Evolutionary conservation across 2,329 filamentous ascomycete species (phyloP).

Genomic region (Sporothrix humicola): DNA sequence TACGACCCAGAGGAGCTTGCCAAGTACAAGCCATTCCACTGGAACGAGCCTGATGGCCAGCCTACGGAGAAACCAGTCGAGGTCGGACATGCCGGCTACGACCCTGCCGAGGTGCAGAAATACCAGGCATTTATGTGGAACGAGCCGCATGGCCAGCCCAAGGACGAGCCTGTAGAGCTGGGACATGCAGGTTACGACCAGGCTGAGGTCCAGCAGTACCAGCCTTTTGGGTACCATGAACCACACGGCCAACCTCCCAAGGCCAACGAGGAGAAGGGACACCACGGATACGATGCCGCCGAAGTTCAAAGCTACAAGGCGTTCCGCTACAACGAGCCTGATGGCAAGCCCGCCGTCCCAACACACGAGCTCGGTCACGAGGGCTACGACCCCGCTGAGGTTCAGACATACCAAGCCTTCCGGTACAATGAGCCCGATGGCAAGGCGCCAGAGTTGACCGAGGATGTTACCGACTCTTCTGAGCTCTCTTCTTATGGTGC

Average conservation of each 20-base stretch:
- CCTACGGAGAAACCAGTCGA: slow-evolving; percentile 33
- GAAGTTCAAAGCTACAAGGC: slow-evolving; percentile 41
- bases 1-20: slow-evolving; percentile 36
- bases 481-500: slow-evolving; percentile 40
- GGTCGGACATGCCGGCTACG: slow-evolving; percentile 40
- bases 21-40: slow-evolving; percentile 45
- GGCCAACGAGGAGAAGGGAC: slow-evolving; percentile 3
- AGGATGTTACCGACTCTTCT: slow-evolving; percentile 26
- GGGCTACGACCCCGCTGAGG: slow-evolving; percentile 35
- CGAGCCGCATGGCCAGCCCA: slow-evolving; percentile 40
- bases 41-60: slow-evolving; percentile 45
- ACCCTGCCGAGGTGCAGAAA: slow-evolving; percentile 34
- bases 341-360: slow-evolving; percentile 37
- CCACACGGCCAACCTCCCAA: slow-evolving; percentile 39
- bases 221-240: slow-evolving; percentile 45
- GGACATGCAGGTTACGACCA: slow-evolving; percentile 43
- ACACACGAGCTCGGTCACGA: slow-evolving; percentile 28
- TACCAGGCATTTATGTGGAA: slow-evolving; percentile 40
- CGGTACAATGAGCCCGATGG: slow-evolving; percentile 46
- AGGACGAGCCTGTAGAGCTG: slow-evolving; percentile 34
- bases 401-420: slow-evolving; percentile 43
- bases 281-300: slow-evolving; percentile 33
- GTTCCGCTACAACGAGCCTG: slow-evolving; percentile 44
- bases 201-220: slow-evolving; percentile 38
- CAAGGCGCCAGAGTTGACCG: slow-evolving; percentile 37